These are phyloP conservation scores for Pseudogymnoascus sp. DNA, from an alignment of 2,329 filamentous ascomycete genomes.

Conservation along the genomic window DNA sequence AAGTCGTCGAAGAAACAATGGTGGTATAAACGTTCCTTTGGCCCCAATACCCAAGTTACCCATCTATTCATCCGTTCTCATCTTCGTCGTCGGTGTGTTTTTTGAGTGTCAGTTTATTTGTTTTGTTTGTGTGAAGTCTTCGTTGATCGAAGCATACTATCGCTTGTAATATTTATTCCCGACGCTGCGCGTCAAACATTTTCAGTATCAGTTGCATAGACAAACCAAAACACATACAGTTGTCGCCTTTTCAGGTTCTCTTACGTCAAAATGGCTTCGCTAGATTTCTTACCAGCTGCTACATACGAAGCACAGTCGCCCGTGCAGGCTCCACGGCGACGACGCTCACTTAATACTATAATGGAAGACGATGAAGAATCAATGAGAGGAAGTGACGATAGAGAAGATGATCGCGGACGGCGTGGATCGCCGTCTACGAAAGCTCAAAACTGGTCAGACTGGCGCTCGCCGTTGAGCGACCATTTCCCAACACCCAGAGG, in stretches of 20 bases:
- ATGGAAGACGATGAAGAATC: constrained; percentile 44
- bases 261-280: constrained; percentile 23
- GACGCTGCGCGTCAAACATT: constrained; percentile 23
- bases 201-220: constrained; percentile 1
- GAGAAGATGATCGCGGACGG: constrained; percentile 26
- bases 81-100: constrained; percentile 9
- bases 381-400: constrained; percentile 21
- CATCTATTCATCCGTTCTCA: constrained; percentile 7
- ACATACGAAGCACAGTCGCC: constrained; percentile 40
- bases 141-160: constrained; percentile 31
- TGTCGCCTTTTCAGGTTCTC: background rate
- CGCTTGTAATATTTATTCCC: constrained; percentile 24
- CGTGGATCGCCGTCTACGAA: constrained; percentile 30
- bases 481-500: constrained; percentile 67
- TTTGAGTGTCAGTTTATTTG: constrained; percentile 11
- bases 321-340: constrained; percentile 45
- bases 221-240: constrained; percentile 8
- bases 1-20: constrained; percentile 1
- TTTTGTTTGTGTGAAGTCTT: constrained; percentile 22
- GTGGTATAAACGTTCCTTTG: constrained; percentile 8
- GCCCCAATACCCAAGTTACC: background rate
- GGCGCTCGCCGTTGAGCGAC: constrained; percentile 38
- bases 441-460: constrained; percentile 20
- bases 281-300: constrained; percentile 37
- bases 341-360: constrained; percentile 54